phyloP scores from a whole-genome alignment of 225 moss, liverwort and hornwort genomes.

The Rhytidiadelphus loreus region DNA sequence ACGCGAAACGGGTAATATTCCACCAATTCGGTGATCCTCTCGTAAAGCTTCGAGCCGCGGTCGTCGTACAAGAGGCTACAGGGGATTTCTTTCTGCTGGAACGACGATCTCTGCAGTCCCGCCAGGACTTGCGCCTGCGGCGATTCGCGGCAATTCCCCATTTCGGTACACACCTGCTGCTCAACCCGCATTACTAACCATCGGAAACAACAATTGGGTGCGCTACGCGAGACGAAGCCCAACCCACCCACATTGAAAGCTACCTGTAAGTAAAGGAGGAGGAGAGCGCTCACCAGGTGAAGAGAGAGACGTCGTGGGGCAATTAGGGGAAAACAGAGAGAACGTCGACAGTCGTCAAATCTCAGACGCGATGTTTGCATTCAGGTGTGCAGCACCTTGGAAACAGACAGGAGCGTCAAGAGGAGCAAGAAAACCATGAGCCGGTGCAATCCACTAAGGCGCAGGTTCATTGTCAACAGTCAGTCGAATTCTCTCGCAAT shows the following conservation, averaged over 20 bases:
- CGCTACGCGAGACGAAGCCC: not conserved
- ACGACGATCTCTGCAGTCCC: constrained; percentile 6
- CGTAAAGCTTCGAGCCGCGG: constrained; percentile 69
- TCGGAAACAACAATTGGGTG: not conserved
- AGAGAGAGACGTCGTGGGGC: not conserved
- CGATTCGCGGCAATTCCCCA: constrained; percentile 9
- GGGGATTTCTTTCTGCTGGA: constrained; percentile 36
- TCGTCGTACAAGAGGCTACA: constrained; percentile 63
- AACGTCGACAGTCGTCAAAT: not conserved
- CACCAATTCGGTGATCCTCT: constrained; percentile 61
- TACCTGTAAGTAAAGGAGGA: not conserved
- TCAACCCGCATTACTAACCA: not conserved
- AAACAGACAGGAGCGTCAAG: constrained; percentile 24
- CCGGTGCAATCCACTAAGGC: constrained; percentile 31
- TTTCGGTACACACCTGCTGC: not conserved
- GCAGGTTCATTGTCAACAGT: constrained; percentile 22
- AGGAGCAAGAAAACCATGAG: constrained; percentile 46
- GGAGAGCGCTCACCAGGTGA: not conserved
- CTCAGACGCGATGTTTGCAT: not conserved
- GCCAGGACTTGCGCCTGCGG: constrained; percentile 15
- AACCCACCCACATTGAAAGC: not conserved
- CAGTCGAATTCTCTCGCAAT: not conserved
- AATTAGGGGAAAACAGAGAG: not conserved
- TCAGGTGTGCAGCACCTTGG: not conserved
- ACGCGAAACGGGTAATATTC: constrained; percentile 82